These are phyloP conservation scores for Microstroma glucosiphilum DNA, from an alignment of 1,284 basidiomycete genomes.

Conservation along the genomic window DNA sequence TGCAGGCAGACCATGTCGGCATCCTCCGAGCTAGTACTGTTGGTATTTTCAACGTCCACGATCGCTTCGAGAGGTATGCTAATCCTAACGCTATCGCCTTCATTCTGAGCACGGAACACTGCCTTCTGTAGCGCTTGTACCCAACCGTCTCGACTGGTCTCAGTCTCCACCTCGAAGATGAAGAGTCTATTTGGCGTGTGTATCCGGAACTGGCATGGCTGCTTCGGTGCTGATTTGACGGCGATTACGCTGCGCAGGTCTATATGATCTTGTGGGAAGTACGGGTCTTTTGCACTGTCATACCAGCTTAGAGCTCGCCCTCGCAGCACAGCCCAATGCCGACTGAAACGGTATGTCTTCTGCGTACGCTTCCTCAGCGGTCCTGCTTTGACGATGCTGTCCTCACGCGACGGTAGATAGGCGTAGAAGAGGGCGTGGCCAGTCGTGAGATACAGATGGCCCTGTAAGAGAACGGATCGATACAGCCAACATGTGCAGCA, in stretches of 20 bases:
- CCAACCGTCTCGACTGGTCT: constrained; percentile 59
- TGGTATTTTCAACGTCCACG: constrained; percentile 75
- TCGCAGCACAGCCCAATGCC: constrained; percentile 36
- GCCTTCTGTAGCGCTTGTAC: constrained; percentile 78
- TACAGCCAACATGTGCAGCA: constrained; percentile 43
- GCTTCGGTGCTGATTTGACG: constrained; percentile 69
- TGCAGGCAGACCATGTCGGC: constrained; percentile 34
- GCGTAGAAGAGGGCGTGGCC: constrained; percentile 93
- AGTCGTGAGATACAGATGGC: constrained; percentile 90
- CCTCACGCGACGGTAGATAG: constrained; percentile 59
- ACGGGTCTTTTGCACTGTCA: constrained; percentile 66
- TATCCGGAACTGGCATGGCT: constrained; percentile 51
- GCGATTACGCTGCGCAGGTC: constrained; percentile 85
- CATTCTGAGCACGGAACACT: constrained; percentile 90
- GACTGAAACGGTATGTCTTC: constrained; percentile 35
- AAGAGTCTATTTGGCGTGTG: constrained; percentile 44
- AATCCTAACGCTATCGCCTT: constrained; percentile 82
- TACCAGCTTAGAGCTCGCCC: constrained; percentile 39
- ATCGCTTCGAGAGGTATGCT: constrained; percentile 86
- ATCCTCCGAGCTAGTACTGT: neutral
- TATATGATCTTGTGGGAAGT: constrained; percentile 90
- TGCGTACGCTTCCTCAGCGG: constrained; percentile 28
- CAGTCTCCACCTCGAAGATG: constrained; percentile 47
- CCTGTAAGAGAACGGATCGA: constrained; percentile 65
- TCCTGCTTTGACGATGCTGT: constrained; percentile 26